These are phyloP conservation scores for Pseudogymnoascus sp. DNA, from an alignment of 2,329 filamentous ascomycete genomes.

Conservation along the genomic window DNA sequence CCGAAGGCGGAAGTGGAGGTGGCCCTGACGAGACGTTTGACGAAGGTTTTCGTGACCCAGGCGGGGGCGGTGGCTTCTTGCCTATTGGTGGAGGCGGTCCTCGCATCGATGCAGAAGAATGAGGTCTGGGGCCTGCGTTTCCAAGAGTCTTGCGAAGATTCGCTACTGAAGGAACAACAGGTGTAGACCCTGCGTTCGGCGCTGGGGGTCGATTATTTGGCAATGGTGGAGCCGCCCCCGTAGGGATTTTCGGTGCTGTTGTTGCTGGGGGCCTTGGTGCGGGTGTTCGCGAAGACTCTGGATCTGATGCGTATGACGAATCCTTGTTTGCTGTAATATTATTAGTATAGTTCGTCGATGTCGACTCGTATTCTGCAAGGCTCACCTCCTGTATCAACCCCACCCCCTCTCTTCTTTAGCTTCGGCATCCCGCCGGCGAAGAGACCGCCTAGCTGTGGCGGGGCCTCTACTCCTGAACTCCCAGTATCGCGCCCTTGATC, in stretches of 20 bases:
- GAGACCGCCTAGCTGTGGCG: conserved; percentile 77
- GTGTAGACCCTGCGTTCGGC: conserved; percentile 40
- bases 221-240: conserved; percentile 50
- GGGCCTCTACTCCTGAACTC: conserved; percentile 44
- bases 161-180: conserved; percentile 47
- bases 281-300: conserved; percentile 56
- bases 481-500: conserved; percentile 50
- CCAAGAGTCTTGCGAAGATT: conserved; percentile 52
- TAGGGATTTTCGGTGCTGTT: conserved; percentile 52
- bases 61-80: conserved; percentile 64
- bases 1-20: conserved; percentile 34
- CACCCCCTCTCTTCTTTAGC: conserved; percentile 77
- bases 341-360: conserved; percentile 18
- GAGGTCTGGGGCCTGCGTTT: conserved; percentile 46
- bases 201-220: conserved; percentile 46
- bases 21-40: conserved; percentile 37
- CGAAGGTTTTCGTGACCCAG: conserved; percentile 52
- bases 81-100: conserved; percentile 72
- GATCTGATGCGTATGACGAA: conserved; percentile 73
- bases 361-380: neutral
- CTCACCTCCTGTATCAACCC: conserved; percentile 64
- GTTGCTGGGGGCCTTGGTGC: conserved; percentile 45
- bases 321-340: conserved; percentile 49
- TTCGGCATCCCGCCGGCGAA: conserved; percentile 96
- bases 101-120: conserved; percentile 51